Conservation (phyloP, 2,329 filamentous ascomycete genomes). For the Macroventuria anomochaeta region DNA sequence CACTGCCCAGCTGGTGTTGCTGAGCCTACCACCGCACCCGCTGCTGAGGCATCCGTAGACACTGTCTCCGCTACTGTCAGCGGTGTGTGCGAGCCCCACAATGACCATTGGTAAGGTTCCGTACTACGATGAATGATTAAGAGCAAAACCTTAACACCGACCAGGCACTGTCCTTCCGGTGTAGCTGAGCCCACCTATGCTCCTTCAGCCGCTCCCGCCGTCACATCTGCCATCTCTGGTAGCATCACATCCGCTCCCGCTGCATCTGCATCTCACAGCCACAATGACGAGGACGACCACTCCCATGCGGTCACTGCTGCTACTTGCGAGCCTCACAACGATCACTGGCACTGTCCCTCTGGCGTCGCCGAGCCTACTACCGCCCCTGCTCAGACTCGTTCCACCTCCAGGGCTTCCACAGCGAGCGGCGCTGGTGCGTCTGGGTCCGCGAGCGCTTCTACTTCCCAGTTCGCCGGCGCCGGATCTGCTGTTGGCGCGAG, state of each 20-base stretch:
- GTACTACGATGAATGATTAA: fast-evolving
- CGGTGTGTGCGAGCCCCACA: conserved; percentile 31
- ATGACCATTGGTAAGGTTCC: conserved; percentile 31
- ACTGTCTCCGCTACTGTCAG: conserved; percentile 23
- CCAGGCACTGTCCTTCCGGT: conserved; percentile 29
- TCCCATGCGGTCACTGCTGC: conserved; percentile 33
- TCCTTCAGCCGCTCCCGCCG: conserved; percentile 12
- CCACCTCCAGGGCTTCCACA: conserved; percentile 10
- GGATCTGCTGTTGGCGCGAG: conserved; percentile 2
- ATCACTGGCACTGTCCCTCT: conserved; percentile 38
- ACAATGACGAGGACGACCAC: conserved; percentile 31
- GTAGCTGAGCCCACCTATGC: conserved; percentile 25
- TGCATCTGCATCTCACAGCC: conserved; percentile 19
- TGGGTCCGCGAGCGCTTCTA: conserved; percentile 11
- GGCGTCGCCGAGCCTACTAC: conserved; percentile 37
- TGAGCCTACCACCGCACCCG: conserved; percentile 19
- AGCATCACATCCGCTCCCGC: conserved; percentile 12
- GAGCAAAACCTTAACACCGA: not conserved
- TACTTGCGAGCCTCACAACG: conserved; percentile 35
- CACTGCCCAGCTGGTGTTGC: conserved; percentile 22
- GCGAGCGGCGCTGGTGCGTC: conserved; percentile 4
- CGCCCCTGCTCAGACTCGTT: conserved; percentile 17
- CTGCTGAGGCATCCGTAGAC: conserved; percentile 17
- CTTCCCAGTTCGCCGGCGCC: conserved; percentile 13
- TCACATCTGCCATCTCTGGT: conserved; percentile 4